These are phyloP conservation scores for Sporobolomyces pararoseus DNA, from an alignment of 768 basidiomycete genomes.

Conservation along the genomic window DNA sequence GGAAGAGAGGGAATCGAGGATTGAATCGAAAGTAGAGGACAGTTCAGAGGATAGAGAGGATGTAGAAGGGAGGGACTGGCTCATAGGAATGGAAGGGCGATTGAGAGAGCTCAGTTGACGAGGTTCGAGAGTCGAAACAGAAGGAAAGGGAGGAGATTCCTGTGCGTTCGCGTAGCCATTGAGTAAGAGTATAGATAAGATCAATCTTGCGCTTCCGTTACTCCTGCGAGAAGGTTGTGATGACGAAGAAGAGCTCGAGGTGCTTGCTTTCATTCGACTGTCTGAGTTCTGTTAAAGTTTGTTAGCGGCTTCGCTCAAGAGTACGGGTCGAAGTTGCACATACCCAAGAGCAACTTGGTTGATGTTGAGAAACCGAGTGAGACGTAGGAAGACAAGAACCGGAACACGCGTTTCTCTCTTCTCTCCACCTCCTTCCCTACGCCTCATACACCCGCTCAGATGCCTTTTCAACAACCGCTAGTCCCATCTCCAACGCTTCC, in stretches of 20 bases:
- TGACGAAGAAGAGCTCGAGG: too few species aligned
- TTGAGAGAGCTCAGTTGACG: neutral
- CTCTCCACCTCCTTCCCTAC: neutral
- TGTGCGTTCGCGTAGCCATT: neutral
- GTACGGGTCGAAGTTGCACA: too few species aligned
- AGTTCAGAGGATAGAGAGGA: neutral
- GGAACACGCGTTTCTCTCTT: neutral
- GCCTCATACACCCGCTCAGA: neutral
- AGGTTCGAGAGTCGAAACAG: neutral
- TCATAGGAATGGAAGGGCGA: neutral
- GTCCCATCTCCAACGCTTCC: slow-evolving; percentile 15
- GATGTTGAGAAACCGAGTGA: too few species aligned
- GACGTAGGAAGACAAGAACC: neutral
- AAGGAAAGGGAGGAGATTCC: neutral
- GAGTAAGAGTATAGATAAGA: neutral
- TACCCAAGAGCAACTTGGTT: too few species aligned
- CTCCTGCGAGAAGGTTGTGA: too few species aligned
- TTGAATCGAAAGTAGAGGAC: neutral
- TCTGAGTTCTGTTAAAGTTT: too few species aligned
- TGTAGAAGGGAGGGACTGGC: neutral
- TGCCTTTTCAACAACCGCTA: slow-evolving; percentile 21
- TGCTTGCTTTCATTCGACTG: too few species aligned
- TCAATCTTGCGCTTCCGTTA: too few species aligned
- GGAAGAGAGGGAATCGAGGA: slow-evolving; percentile 8
- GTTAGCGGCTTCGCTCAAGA: too few species aligned